Evolutionary conservation across 1,139 yeast species (phyloP).

Genomic region (Candida smagusa): DNA sequence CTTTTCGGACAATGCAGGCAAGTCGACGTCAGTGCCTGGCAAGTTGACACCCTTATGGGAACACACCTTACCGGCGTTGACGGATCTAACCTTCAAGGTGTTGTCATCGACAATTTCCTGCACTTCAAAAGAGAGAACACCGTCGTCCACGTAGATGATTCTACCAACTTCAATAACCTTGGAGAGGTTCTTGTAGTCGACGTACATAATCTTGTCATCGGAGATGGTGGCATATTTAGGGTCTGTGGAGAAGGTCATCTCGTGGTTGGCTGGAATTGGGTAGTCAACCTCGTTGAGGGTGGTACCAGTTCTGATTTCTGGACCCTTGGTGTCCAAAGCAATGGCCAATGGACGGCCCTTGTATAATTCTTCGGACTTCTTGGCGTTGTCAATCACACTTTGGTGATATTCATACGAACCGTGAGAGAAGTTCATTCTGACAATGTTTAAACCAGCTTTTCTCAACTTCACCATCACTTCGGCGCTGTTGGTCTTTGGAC

Average conservation of each 20-base stretch:
- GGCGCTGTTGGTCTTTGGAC: conserved; percentile 92
- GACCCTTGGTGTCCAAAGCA: conserved; percentile 99
- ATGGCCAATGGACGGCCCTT: conserved; percentile 97
- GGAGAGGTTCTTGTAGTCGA: conserved; percentile 95
- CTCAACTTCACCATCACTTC: conserved; percentile 84
- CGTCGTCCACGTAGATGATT: conserved; percentile 93
- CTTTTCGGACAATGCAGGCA: conserved; percentile 97
- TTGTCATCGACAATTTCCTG: conserved; percentile 71
- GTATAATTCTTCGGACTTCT: conserved; percentile 85
- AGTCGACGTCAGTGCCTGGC: conserved; percentile 98
- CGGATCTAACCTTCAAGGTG: conserved; percentile 81
- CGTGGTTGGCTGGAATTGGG: conserved; percentile 82
- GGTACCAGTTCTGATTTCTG: conserved; percentile 98
- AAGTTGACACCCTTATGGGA: conserved; percentile 99
- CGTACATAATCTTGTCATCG: conserved; percentile 77
- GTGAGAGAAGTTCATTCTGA: conserved; percentile 98
- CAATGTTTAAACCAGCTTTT: conserved; percentile 96
- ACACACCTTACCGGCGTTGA: conserved; percentile 92
- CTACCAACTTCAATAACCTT: conserved; percentile 86
- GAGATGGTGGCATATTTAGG: conserved; percentile 67
- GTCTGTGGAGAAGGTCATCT: conserved; percentile 91
- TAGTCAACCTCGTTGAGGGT: conserved; percentile 75
- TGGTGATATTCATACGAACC: conserved; percentile 97
- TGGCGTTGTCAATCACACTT: conserved; percentile 91
- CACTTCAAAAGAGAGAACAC: conserved; percentile 95